These are phyloP conservation scores for Mucor saturninus DNA, from an alignment of 371 early-diverging fungal species.

Conservation along the genomic window DNA sequence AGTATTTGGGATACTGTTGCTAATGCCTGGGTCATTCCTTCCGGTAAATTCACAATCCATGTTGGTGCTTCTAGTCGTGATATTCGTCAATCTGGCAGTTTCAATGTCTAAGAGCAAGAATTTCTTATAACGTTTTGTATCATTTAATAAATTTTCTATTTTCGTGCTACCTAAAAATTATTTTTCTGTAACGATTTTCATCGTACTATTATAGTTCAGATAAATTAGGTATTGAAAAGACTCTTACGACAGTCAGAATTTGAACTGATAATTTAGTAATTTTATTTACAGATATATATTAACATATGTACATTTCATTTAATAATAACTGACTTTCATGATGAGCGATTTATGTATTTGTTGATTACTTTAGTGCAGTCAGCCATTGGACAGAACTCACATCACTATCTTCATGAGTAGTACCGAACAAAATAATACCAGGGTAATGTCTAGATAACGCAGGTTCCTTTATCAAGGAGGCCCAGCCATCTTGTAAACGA, in stretches of 20 bases:
- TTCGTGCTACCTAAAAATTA: too few species aligned
- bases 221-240: too few species aligned
- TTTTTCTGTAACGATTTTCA: too few species aligned
- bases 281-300: too few species aligned
- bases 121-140: too few species aligned
- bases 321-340: too few species aligned
- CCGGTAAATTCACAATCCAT: constrained; percentile 51
- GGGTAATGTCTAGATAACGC: constrained; percentile 1
- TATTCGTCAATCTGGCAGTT: constrained; percentile 38
- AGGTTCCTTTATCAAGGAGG: constrained; percentile 1
- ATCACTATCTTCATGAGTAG: background rate
- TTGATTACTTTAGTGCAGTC: constrained; percentile 13
- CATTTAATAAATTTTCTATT: too few species aligned
- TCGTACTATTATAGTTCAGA: too few species aligned
- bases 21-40: constrained; percentile 46
- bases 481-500: constrained; percentile 19
- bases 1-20: constrained; percentile 48
- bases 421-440: constrained; percentile 17
- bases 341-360: too few species aligned
- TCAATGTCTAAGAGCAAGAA: constrained; percentile 11
- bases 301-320: too few species aligned
- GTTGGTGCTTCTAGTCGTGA: constrained; percentile 61
- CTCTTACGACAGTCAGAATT: too few species aligned
- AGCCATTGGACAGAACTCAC: constrained; percentile 14
- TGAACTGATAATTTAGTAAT: too few species aligned